Conservation (phyloP, 1,139 yeast genomes). For the Lodderomyces margitis region DNA sequence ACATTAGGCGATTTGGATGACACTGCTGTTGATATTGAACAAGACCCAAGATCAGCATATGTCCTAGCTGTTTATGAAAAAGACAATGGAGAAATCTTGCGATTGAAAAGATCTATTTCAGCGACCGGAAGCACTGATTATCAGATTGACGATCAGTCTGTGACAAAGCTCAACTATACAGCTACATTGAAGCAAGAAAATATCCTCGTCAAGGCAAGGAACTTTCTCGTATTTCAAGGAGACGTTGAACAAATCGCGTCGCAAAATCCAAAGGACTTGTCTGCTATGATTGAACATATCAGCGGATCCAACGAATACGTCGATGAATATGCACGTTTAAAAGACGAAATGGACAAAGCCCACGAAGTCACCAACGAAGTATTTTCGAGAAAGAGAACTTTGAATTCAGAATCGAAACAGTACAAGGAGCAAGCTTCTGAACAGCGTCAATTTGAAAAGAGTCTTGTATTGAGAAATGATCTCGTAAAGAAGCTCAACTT, state of each 20-base stretch:
- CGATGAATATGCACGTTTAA: conserved; percentile 64
- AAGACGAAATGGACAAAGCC: conserved; percentile 65
- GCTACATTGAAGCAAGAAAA: conserved; percentile 72
- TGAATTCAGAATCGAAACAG: conserved; percentile 75
- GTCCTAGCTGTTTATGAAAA: conserved; percentile 80
- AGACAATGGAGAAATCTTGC: conserved; percentile 51
- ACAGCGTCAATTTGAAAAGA: conserved; percentile 65
- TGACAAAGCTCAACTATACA: conserved; percentile 65
- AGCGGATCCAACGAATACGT: conserved; percentile 76
- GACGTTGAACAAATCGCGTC: conserved; percentile 94
- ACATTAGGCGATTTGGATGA: conserved; percentile 15
- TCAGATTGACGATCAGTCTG: conserved; percentile 60
- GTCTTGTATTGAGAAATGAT: conserved; percentile 47
- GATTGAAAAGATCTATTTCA: conserved; percentile 55
- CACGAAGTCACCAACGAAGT: conserved; percentile 64
- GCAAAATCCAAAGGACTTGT: conserved; percentile 75
- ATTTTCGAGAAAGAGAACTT: conserved; percentile 68
- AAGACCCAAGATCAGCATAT: conserved; percentile 63
- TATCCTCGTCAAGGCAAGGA: conserved; percentile 83
- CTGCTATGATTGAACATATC: conserved; percentile 73
- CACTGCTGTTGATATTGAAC: conserved; percentile 20
- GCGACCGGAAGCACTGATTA: conserved; percentile 66
- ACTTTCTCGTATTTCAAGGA: conserved; percentile 94
- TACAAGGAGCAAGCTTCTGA: conserved; percentile 76
- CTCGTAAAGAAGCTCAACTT: conserved; percentile 52